A percentile compares a stretch with the other conserved stretches of the same genome.
These are phyloP conservation scores for Nicotiana knightiana DNA, from an alignment of 257 asterid genomes.

Conservation along the genomic window DNA sequence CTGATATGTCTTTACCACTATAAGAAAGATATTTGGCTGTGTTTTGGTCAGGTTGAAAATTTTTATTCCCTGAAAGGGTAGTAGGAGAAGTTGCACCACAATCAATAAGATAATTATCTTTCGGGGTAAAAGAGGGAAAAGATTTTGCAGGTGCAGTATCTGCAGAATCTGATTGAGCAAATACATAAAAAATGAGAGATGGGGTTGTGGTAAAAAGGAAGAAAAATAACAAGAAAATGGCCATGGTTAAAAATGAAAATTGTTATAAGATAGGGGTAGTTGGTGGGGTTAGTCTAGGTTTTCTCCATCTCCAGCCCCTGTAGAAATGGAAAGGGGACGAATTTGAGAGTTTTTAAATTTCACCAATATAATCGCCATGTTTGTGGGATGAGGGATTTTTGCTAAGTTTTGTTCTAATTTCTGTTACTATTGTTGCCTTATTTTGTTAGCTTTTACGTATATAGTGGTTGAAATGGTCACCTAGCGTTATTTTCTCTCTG, in stretches of 20 bases:
- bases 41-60: slow-evolving; percentile 23
- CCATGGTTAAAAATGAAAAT: neutral
- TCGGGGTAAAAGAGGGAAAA: slow-evolving; percentile 18
- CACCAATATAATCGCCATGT: neutral
- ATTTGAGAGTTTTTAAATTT: neutral
- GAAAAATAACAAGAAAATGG: neutral
- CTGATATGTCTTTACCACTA: slow-evolving; percentile 13
- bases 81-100: slow-evolving; percentile 28
- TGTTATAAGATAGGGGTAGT: neutral
- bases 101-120: slow-evolving; percentile 26
- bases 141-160: slow-evolving; percentile 8
- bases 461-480: neutral
- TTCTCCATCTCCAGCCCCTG: neutral
- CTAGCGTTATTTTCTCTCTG: neutral
- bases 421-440: neutral
- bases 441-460: neutral
- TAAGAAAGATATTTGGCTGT: slow-evolving; percentile 15
- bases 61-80: slow-evolving; percentile 16
- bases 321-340: neutral
- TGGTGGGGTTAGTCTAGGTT: neutral
- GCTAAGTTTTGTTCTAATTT: neutral
- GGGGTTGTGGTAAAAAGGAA: neutral
- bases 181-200: neutral
- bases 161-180: neutral
- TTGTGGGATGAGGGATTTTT: neutral